These are phyloP conservation scores for Trichosporon asahii DNA, from an alignment of 1,284 basidiomycete genomes.

Conservation along the genomic window DNA sequence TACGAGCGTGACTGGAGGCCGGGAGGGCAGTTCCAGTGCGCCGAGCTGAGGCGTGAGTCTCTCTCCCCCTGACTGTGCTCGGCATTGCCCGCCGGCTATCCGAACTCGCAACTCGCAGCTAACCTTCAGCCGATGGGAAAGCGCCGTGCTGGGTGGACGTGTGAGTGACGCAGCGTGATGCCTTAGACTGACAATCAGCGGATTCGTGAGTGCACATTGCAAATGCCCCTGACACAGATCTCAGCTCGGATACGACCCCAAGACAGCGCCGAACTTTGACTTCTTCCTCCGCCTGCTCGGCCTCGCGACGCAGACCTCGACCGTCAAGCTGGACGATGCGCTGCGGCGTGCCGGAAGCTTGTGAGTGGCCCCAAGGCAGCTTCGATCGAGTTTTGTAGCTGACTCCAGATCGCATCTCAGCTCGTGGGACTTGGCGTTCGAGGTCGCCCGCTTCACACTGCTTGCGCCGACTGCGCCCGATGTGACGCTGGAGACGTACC, in stretches of 20 bases:
- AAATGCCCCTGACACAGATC: neutral
- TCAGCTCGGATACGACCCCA: constrained; percentile 72
- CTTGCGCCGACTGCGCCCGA: constrained; percentile 39
- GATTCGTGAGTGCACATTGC: constrained; percentile 14
- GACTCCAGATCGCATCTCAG: constrained; percentile 57
- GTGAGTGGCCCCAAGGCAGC: neutral
- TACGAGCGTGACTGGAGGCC: constrained; percentile 67
- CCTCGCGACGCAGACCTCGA: constrained; percentile 53
- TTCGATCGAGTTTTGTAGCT: neutral
- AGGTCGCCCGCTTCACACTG: constrained; percentile 71
- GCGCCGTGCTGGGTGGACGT: constrained; percentile 64
- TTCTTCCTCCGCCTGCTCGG: constrained; percentile 62
- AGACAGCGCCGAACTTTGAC: constrained; percentile 77
- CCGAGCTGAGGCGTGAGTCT: constrained; percentile 55
- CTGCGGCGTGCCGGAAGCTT: neutral
- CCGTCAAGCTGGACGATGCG: constrained; percentile 9
- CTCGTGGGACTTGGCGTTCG: constrained; percentile 74
- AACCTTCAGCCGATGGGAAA: constrained; percentile 48
- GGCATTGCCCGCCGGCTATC: neutral
- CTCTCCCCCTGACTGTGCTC: neutral
- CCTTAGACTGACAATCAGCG: neutral
- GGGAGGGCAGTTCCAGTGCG: constrained; percentile 78
- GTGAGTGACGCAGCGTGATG: constrained; percentile 50
- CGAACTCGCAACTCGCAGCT: neutral
- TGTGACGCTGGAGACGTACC: constrained; percentile 66